Evolutionary conservation across 2,329 filamentous ascomycete species (phyloP), one percentile per base, ranked within the genome.

Genomic region (Colletotrichum abscissum): DNA sequence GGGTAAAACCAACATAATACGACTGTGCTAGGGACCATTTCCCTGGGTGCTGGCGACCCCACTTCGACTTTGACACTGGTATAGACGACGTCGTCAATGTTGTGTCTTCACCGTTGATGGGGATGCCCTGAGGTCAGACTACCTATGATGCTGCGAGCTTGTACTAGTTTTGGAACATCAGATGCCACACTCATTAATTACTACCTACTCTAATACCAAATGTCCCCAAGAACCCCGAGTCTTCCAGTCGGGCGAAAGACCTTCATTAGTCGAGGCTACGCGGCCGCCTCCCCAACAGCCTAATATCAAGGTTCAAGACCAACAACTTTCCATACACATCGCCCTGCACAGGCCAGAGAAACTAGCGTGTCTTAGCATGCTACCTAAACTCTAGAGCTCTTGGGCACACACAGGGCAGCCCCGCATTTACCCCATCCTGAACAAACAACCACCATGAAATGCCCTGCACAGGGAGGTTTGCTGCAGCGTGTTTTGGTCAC

Each of bases 401-500:
- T 69, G 28, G 28, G 42, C 65, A 72, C 57, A 69, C 58, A 63
- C 69, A 69, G 69, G 52, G 65, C 65, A 59, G 30, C 64, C 63
- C 68, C 63, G 33, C 56, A 62, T n/a, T 12, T 56, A 14, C 42
- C 46, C 24, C 55, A 26, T 58, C 9, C 30, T 9, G 5, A 16
- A 38, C 46, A n/a, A 62, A 60, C 46, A 38, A 38, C 12, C 7
- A 16, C 30, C 22, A 14, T 6, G 26, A 16, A 28, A 57, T 28
- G 35, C 26, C 46, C 68, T 71, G 56, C 33, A 63, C 68, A 67
- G 63, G 68, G 33, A 35, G 33, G 42, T 49, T 46, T 26, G 46
- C 56, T 33, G 49, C 46, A 67, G 26, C 16, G 56, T 4, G 30
- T 56, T 26, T 55, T 19, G 24, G 57, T 67, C 63, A 71, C 63